These are phyloP conservation scores for Fraxinus greggii DNA, from an alignment of 305 asterid genomes.

Conservation along the genomic window DNA sequence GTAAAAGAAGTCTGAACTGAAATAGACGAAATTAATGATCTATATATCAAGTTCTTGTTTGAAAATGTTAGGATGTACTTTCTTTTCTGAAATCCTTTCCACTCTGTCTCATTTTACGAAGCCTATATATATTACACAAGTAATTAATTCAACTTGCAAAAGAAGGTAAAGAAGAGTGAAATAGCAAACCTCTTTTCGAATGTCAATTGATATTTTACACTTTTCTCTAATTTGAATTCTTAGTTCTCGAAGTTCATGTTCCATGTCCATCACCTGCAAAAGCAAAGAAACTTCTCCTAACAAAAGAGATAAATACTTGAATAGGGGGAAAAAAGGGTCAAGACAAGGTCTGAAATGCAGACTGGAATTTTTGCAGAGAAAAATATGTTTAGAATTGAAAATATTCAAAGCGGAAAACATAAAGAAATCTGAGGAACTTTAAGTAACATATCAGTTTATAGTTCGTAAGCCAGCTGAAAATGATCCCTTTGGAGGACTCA, in stretches of 20 bases:
- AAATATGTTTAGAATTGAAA: not conserved
- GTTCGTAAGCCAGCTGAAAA: not conserved
- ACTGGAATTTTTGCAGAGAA: not conserved
- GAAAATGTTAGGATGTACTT: not conserved
- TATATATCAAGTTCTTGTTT: not conserved
- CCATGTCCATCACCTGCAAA: conserved; percentile 91
- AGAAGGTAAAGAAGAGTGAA: conserved; percentile 12
- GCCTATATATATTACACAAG: not conserved
- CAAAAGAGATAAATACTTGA: not conserved
- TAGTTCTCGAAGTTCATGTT: conserved; percentile 81
- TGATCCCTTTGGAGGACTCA: not conserved
- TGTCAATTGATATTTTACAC: conserved; percentile 60
- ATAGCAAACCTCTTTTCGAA: conserved; percentile 68
- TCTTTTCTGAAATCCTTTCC: not conserved
- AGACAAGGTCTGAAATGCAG: not conserved
- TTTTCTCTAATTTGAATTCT: conserved; percentile 76
- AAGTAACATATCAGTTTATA: not conserved
- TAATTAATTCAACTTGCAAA: conserved; percentile 1
- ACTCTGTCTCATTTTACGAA: not conserved
- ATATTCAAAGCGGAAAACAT: not conserved
- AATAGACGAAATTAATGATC: not conserved
- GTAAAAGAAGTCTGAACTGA: not conserved
- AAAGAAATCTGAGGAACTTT: not conserved
- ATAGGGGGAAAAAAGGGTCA: not conserved
- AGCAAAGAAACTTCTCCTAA: not conserved